Base-by-base conservation (phyloP, 805 yeast genomes). In the Ogataea henricii region DNA sequence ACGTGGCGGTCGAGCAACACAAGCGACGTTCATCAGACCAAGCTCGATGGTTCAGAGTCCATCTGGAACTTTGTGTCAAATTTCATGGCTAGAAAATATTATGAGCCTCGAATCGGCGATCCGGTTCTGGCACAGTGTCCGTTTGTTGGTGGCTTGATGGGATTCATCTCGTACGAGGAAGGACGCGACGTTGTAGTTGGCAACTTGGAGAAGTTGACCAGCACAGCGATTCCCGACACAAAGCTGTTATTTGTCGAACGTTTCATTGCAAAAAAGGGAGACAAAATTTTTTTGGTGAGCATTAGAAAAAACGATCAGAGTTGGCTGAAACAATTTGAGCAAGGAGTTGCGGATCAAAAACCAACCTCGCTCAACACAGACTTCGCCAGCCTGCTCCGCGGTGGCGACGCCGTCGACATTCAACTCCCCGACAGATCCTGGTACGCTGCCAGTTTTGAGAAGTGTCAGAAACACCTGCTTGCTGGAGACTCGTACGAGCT, bases 401-500 rank as follows among this genome's bases (percentile, higher is more conserved):
- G 30, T 2, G 50, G 44, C 1, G 57, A 57, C 17, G 21, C 45
- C 6, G 48, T 72, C 35, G 63, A 58, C n/a, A 61, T 76, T 5
- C 61, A 65, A 8, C 63, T 64, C 49, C 95, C 96, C 0, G 69
- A 76, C 9, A 74, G 77, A 52, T 67, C 69, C 0, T 58, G 67
- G 1, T 94, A 94, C 64, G 60, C 70, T 3, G 52, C 68, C 2
- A 79, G 79, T 33, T 87, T 89, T 58, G 58, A 70, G 0, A 48
- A 71, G 40, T 89, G 96, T 63, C 92, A 88, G 64, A 73, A 79
- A 13, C 81, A 69, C 52, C 72, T 92, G 39, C 79, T 74, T 44
- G 67, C 83, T 6, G 99, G 99, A 9, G 95, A 94, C 61, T 89
- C 97, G 1, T 94, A 94, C 62, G 99, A 94, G 63, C 74, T 94